Base-by-base conservation (phyloP, 2,329 filamentous ascomycete species). In the Calonectria pseudoreteaudii region DNA sequence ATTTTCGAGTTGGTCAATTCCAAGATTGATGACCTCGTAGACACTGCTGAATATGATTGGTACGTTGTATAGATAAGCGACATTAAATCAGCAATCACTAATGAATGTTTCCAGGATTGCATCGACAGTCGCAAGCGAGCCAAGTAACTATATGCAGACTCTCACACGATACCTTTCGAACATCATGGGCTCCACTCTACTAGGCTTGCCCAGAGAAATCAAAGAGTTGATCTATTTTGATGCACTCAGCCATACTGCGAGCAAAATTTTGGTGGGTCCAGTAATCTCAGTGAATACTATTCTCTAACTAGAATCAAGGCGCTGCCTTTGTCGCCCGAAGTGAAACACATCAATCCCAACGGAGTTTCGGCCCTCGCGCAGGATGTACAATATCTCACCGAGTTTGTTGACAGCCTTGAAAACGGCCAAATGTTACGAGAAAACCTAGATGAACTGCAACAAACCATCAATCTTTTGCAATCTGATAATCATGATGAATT, bases 201-300 rank as follows among this genome's bases (percentile, higher is more conserved):
- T 99, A 2, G 96, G 96, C 1, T 87, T 99, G n/a, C 97, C 97
- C 0, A 93, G 95, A 36, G 95, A 98, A 81, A 98, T 99, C 85
- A 98, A 98, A 83, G 95, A 98, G 83, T 92, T 98, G 70, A 98
- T 99, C 80, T 98, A 99, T 86, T 98, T 98, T 82, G 97, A 98
- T 82, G 97, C 97, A 0, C 90, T 99, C 44, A 95, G 93, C 70
- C 97, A 99, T 84, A 95, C 97, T 2, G 93, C 95, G 4, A 94
- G 94, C 75, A 95, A 94, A 84, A 97, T 98, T 70, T 85, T 98
- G 75, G 93, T 94, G 82, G 78, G 89, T 81, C 13, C 7, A 20
- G 11, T 41, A 10, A 23, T 31, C 23, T 28, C 9, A n/a, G 1
- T 34, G 18, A 14, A 38, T 44, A 30, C 58, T 18, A 9, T 2